A percentile compares a stretch with the other conserved stretches of the same genome.
Evolutionary conservation across 2,329 filamentous ascomycete genomes (phyloP).

Genomic region (Paecilomyces variotii): DNA sequence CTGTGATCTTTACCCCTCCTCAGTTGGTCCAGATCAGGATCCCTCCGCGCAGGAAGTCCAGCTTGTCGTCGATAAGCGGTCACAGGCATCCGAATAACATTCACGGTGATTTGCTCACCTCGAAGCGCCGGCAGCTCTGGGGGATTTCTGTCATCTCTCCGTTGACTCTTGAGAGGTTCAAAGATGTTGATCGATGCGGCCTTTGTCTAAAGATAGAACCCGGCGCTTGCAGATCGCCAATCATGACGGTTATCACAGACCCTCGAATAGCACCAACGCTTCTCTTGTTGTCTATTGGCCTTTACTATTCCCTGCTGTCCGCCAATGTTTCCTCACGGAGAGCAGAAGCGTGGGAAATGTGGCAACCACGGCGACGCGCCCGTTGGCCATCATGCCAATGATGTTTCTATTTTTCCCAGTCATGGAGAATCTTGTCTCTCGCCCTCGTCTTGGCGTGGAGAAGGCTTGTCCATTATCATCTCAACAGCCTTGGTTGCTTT

Average conservation of each 20-base stretch:
- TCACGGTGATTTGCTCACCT: not conserved
- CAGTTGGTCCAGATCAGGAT: no score
- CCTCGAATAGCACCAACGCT: not conserved
- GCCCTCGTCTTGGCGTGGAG: not conserved
- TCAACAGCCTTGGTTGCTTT: not conserved
- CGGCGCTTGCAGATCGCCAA: conserved; percentile 4
- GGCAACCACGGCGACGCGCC: not conserved
- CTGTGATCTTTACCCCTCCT: no score
- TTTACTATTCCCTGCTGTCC: not conserved
- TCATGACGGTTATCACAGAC: not conserved
- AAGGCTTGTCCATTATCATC: not conserved
- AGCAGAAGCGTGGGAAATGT: not conserved
- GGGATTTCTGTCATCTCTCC: not conserved
- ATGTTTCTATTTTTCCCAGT: not conserved
- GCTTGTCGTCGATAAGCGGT: not conserved
- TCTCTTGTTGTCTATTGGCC: conserved; percentile 2
- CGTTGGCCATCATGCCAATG: not conserved
- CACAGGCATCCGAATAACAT: not conserved
- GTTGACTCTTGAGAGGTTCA: not conserved
- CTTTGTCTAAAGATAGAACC: conserved; percentile 4
- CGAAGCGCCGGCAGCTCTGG: not conserved
- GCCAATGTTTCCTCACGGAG: not conserved
- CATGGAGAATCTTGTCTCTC: not conserved
- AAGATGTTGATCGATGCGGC: not conserved
- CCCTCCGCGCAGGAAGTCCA: not conserved